Conservation (phyloP, 192 early-diverging fungal species). For the Coemansia sp. region DNA sequence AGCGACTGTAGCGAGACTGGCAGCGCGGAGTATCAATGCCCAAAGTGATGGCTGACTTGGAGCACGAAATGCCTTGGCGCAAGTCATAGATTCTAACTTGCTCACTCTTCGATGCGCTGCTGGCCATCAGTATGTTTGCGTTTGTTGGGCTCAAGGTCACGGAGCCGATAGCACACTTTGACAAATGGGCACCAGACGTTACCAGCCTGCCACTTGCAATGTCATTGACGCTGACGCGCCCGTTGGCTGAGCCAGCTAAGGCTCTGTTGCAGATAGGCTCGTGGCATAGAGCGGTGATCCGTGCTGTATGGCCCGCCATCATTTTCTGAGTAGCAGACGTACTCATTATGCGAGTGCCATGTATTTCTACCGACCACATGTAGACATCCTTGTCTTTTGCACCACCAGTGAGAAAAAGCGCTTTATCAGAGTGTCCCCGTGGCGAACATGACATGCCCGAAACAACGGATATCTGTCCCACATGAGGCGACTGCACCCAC, state of each 20-base stretch:
- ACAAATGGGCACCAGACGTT: not conserved
- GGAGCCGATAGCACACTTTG: constrained; percentile 9
- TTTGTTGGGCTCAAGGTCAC: constrained; percentile 16
- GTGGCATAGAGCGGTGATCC: constrained; percentile 29
- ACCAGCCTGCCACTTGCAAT: constrained; percentile 18
- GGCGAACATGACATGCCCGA: constrained; percentile 17
- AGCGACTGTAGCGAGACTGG: constrained; percentile 29
- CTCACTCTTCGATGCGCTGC: constrained; percentile 12
- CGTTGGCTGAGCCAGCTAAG: constrained; percentile 25
- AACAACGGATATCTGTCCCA: constrained; percentile 10
- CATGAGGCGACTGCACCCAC: constrained; percentile 10
- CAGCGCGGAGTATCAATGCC: constrained; percentile 10
- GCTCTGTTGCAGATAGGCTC: constrained; percentile 9
- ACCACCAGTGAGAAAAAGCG: constrained; percentile 30
- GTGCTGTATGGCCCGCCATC: constrained; percentile 15
- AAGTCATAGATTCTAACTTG: constrained; percentile 30
- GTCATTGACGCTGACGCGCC: constrained; percentile 22
- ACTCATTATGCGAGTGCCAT: not conserved
- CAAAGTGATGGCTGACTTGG: constrained; percentile 14
- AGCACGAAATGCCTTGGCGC: constrained; percentile 1
- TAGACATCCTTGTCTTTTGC: constrained; percentile 9
- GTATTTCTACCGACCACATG: constrained; percentile 9
- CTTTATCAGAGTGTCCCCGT: not conserved
- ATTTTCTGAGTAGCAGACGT: not conserved
- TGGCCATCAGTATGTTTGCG: constrained; percentile 21